Evolutionary conservation across 306 rosid species (phyloP).

Genomic region (Quercus mongolica): DNA sequence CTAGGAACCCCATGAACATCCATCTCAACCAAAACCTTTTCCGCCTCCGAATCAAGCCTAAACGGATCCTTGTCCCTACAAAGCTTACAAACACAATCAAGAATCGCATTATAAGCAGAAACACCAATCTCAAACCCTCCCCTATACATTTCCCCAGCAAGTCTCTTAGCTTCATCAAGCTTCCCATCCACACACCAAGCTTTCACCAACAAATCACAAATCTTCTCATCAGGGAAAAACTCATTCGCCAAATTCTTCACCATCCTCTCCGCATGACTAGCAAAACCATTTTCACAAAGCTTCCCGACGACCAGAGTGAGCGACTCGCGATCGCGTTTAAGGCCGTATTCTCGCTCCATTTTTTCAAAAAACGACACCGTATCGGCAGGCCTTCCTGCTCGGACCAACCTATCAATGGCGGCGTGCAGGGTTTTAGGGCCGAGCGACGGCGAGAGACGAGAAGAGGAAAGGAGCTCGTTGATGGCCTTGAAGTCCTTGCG

Average conservation of each 20-base stretch:
- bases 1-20: constrained; percentile 65
- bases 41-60: constrained; percentile 56
- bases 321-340: constrained; percentile 50
- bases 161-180: constrained; percentile 64
- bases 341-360: constrained; percentile 75
- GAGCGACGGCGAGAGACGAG: too few relatives aligned
- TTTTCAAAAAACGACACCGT: constrained; percentile 61
- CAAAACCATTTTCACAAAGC: constrained; percentile 64
- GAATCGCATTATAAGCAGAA: constrained; percentile 62
- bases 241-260: constrained; percentile 63
- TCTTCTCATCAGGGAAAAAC: constrained; percentile 58
- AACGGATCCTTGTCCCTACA: constrained; percentile 73
- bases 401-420: constrained; percentile 55
- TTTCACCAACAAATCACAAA: constrained; percentile 55
- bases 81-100: constrained; percentile 68
- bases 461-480: constrained; percentile 31
- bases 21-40: constrained; percentile 63
- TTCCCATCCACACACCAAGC: constrained; percentile 76
- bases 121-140: constrained; percentile 79
- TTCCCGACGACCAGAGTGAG: constrained; percentile 56
- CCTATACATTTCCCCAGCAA: constrained; percentile 76
- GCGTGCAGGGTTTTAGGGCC: constrained; percentile 56
- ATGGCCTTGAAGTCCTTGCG: constrained; percentile 75
- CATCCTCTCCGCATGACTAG: constrained; percentile 69
- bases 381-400: constrained; percentile 55